Base-by-base conservation (phyloP, 1,284 basidiomycete species). In the Tylopilus sp. region DNA sequence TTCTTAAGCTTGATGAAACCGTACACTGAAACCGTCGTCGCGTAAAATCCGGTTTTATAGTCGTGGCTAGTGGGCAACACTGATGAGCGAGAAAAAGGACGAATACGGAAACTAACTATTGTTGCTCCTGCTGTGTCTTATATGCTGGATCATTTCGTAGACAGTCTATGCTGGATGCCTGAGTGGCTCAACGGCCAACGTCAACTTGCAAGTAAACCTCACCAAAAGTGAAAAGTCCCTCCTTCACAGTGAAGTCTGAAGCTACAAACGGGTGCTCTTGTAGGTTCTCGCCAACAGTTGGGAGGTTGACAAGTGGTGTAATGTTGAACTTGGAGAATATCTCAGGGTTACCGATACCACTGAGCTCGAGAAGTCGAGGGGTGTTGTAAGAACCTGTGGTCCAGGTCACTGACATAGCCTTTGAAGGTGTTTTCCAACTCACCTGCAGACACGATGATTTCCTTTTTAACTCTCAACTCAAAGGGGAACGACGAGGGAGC, bases 1-100 rank as follows among this genome's bases (percentile, higher is more conserved):
- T 59, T 39, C 45, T 42, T 41, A 18, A 57, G 41, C 30, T 59
- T 57, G 41, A 60, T 41, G 46, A 60, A 57, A 13, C 56, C 56
- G 25, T 56, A 59, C 18, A 41, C 37, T 4, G 56, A 59, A 23
- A 39, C 25, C 1, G 56, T 59, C 11, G 56, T 59, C 3, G 59
- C 56, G 7, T 60, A 57, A 26, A 23, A 41, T 3, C 56, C 58
- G 0, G 56, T 56, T 40, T 31, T 55, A 3, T 44, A 42, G 10
- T 58, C 53, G 4, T 38, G 43, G 41, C 56, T 57, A n/a, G 16
- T n/a, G 12, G 18, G 34, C 18, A 13, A 0, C 10, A 15, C 19
- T 5, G 2, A 23, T 57, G 12, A 60, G 46, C 19, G 6, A 21
- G 11, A 35, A 5, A 30, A 19, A 15, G 1, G 5, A 19, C 10